Conservation (phyloP, 2,329 filamentous ascomycete species). For the Aspergillus clavatus region DNA sequence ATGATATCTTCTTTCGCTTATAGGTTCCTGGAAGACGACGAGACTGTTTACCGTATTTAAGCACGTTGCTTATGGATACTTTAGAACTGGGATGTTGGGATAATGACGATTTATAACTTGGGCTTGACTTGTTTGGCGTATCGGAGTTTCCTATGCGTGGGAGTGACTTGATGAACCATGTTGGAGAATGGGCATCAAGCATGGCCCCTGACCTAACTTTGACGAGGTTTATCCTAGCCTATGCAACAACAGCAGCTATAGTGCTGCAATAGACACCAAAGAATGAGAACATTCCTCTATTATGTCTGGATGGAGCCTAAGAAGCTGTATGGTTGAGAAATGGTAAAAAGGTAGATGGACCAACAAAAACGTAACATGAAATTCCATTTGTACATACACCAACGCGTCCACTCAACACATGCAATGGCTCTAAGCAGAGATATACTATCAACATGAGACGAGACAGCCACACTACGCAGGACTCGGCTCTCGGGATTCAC, state of each 20-base stretch:
- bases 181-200: neutral
- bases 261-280: too few species aligned
- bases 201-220: neutral
- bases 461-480: neutral
- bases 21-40: constrained; percentile 49
- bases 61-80: constrained; percentile 12
- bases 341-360: neutral
- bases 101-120: too few species aligned
- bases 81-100: neutral
- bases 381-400: constrained; percentile 5
- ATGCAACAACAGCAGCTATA: too few species aligned
- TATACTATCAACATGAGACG: constrained; percentile 8
- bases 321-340: neutral
- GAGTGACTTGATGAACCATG: neutral
- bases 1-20: constrained; percentile 10
- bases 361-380: neutral
- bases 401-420: constrained; percentile 7
- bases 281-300: too few species aligned
- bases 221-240: too few species aligned
- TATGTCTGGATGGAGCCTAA: too few species aligned
- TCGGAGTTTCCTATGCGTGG: constrained; percentile 7
- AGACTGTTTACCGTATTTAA: constrained; percentile 67
- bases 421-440: constrained; percentile 1
- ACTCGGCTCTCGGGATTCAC: constrained; percentile 6
- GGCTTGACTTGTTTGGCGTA: constrained; percentile 7